These are phyloP conservation scores for Microdochium nivale DNA, from an alignment of 2,329 filamentous ascomycete species.

Conservation along the genomic window DNA sequence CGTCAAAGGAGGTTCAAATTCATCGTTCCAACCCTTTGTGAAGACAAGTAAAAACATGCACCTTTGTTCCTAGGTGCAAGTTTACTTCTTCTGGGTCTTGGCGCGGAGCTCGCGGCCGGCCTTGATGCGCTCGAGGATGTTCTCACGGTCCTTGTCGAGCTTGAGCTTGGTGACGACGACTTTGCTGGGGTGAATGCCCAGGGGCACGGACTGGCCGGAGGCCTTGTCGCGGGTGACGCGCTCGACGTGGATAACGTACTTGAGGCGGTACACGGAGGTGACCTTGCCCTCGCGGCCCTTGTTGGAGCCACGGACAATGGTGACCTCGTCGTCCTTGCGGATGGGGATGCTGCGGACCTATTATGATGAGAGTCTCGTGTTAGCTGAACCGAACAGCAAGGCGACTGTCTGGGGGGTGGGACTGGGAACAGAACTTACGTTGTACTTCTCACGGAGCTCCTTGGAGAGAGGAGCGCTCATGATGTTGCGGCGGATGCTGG, in stretches of 20 bases:
- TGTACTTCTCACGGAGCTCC: slow-evolving; percentile 98
- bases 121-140: slow-evolving; percentile 79
- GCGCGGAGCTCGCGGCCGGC: slow-evolving; percentile 65
- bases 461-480: slow-evolving; percentile 95
- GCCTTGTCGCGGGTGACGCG: slow-evolving; percentile 95
- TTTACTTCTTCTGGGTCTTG: slow-evolving; percentile 49
- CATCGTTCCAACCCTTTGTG: neutral
- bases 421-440: slow-evolving; percentile 55
- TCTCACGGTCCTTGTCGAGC: slow-evolving; percentile 91
- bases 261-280: slow-evolving; percentile 94
- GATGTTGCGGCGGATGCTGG: slow-evolving; percentile 87
- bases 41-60: neutral
- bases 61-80: neutral
- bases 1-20: neutral
- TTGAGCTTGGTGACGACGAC: slow-evolving; percentile 98
- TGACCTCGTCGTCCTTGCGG: slow-evolving; percentile 95
- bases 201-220: slow-evolving; percentile 89
- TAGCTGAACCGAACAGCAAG: neutral
- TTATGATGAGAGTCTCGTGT: neutral
- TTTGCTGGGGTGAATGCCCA: slow-evolving; percentile 93
- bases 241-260: slow-evolving; percentile 96
- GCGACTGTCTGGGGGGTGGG: neutral
- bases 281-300: slow-evolving; percentile 99
- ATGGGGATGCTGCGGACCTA: slow-evolving; percentile 93
- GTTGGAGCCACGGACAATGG: slow-evolving; percentile 84